Evolutionary conservation across 176 grass and related monocot genomes (phyloP), one percentile per base, ranked within the genome.

Genomic region (Paspalum vaginatum): DNA sequence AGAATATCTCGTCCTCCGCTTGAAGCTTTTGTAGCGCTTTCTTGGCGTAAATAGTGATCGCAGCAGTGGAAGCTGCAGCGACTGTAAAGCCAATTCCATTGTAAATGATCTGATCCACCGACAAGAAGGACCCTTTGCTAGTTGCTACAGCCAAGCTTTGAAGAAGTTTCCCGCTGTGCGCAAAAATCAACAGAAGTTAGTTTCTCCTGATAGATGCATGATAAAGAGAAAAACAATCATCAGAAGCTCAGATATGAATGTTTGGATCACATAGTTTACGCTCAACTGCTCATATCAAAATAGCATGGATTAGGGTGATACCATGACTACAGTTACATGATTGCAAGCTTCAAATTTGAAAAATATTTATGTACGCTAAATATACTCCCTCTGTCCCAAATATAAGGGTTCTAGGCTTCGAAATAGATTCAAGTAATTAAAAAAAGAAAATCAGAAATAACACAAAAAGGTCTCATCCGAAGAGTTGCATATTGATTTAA

Each of bases 11-110:
- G 22, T 99, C 93, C 61, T 99, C 97, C 0, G 75, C 73, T 85
- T 99, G 92, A 16, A 99, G 80, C 41, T 84, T 94, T 80, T 96
- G 93, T 50, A 99, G 90, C 8, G 93, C 87, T 82, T 91, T 99
- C 70, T 93, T 99, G 20, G 97, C 97, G 52, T 99, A 96, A 74
- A 99, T 90, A 58, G 97, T 99, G 76, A 99, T 99, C 32, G 97
- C 90, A 79, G 90, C 97, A 22, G 97, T 99, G 51, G 97, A 92
- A 82, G 88, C 78, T 61, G 89, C 97, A 13, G 97, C 91, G 25
- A 93, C 58, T 37, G 69, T 74, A 85, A 99, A 99, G 20, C 97
- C 97, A 10, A 99, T 81, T 74, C 72, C 75, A 39, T 99, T 94
- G 80, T 93, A 99, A 61, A 99, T 88, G 46, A 99, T 89, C 77